Base-by-base conservation (phyloP, 2,329 filamentous ascomycete genomes). In the Colletotrichum lini region DNA sequence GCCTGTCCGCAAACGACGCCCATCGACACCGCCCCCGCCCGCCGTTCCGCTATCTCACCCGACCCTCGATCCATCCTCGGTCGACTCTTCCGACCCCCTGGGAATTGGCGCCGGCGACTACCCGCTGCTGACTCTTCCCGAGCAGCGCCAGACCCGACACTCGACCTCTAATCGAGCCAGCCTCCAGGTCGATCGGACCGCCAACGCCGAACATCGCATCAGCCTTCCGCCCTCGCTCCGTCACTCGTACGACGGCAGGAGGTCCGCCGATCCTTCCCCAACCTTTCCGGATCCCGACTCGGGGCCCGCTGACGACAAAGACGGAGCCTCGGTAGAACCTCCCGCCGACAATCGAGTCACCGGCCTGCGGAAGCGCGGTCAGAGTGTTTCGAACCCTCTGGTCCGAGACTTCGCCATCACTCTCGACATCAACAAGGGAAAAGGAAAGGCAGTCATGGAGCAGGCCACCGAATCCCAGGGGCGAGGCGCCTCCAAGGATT, bases 201-300 rank as follows among this genome's bases (percentile, higher is more conserved):
- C 81, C 44, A 84, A 82, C 68, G 82, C 81, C 59, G 85, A 88
- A 56, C 83, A 83, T 67, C 85, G 86, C 60, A 81, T 88, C 68
- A 89, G 86, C 75, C 80, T 90, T 16, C 88, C 88, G n/a, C 80
- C 78, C 15, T 88, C 87, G 5, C 77, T 90, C 42, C 85, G 86
- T 53, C 82, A 85, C 53, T 89, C 87, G 5, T 84, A 86, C 83
- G 87, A 90, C 81, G 84, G 82, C 65, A 86, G 85, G 74, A 81
- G 81, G 53, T 75, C 79, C 50, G 79, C 78, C 16, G 79, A 77
- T 35, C 79, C 79, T 23, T 80, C 76, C 21, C 77, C 79, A 3
- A 75, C 71, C n/a, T 72, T 73, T 16, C 66, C 53, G 15, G 76
- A 74, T 23, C 52, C 40, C 44, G 73, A 75, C 54, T 65, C 73